Evolutionary conservation across 257 asterid genomes (phyloP), one percentile per base, ranked within the genome.

Genomic region (Gentiana dahurica): DNA sequence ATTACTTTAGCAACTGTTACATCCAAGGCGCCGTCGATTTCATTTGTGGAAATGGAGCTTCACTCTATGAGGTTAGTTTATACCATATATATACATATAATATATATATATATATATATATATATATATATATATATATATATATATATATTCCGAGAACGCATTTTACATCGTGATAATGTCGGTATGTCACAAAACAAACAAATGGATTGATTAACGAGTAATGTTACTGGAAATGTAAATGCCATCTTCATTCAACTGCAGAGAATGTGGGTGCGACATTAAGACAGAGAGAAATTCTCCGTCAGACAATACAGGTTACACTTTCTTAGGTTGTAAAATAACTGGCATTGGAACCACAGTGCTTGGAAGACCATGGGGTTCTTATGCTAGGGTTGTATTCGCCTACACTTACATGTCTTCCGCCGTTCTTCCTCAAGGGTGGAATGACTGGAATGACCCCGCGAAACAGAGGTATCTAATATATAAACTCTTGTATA

Each of bases 11-110:
- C 2, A 79, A 73, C 36, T 79, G 83, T 56, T 79, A 73, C 39
- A 73, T 79, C 10, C 71, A 79, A 73, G 83, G 86, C 10, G 86
- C 75, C 1, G 78, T 75, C 4, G 86, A 79, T 63, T 73, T 79
- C 63, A 70, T 76, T 12, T 79, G 59, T 51, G 86, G 86, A 57
- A 74, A 59, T 8, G 81, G 66, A 36, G 79, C 86, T 33, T 79
- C 87, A 58, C 76, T 80, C 1, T 77, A 36, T 55, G 81, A 79
- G 59, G 86, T 79, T n/a, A 76, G 81, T 59, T 15, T 32, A 0
- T 9, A 41, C 46, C 45, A 4, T 39, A 39, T 39, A 39, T 15
- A 15, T 15, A 15, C 0, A 15, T 15, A 15, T 15, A 15, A n/a
- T n/a, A n/a, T n/a, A n/a, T n/a, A n/a, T n/a, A n/a, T n/a, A n/a